These are phyloP conservation scores for Colletotrichum orchidophilum DNA, from an alignment of 2,329 filamentous ascomycete species.

Conservation along the genomic window DNA sequence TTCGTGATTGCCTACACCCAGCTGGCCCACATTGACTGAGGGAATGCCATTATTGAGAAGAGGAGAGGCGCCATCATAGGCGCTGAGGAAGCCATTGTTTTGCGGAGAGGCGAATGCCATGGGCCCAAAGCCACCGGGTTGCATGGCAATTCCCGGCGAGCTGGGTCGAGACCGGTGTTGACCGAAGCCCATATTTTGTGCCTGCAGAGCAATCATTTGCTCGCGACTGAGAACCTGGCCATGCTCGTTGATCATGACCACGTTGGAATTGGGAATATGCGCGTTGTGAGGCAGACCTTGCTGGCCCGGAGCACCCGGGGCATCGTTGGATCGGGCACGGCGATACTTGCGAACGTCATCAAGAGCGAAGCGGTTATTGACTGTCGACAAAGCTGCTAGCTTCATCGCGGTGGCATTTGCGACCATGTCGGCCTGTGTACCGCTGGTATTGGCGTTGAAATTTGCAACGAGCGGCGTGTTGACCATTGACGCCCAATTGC, in stretches of 20 bases:
- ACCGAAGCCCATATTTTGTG: conserved; percentile 66
- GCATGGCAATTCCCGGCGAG: conserved; percentile 88
- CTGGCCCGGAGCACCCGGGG: conserved; percentile 57
- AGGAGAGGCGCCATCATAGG: conserved; percentile 81
- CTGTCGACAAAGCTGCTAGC: conserved; percentile 92
- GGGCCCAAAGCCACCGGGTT: conserved; percentile 65
- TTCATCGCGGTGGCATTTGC: conserved; percentile 99
- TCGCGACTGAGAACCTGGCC: conserved; percentile 88
- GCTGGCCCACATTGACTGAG: conserved; percentile 75
- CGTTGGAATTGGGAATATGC: conserved; percentile 76
- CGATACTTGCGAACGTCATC: conserved; percentile 98
- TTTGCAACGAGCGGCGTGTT: conserved; percentile 95
- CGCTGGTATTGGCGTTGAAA: conserved; percentile 70
- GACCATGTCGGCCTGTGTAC: conserved; percentile 92
- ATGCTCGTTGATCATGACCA: conserved; percentile 94
- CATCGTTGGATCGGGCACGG: conserved; percentile 88
- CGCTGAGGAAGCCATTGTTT: conserved; percentile 92
- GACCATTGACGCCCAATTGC: conserved; percentile 98
- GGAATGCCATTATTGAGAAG: conserved; percentile 76
- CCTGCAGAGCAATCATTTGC: conserved; percentile 84
- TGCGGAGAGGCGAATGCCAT: conserved; percentile 87
- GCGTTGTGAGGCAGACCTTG: conserved; percentile 40
- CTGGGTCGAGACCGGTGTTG: conserved; percentile 85
- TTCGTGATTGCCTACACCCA: conserved; percentile 76
- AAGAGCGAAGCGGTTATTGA: conserved; percentile 96